These are phyloP conservation scores for Colletotrichum sp. DNA, from an alignment of 2,329 filamentous ascomycete genomes.

Conservation along the genomic window DNA sequence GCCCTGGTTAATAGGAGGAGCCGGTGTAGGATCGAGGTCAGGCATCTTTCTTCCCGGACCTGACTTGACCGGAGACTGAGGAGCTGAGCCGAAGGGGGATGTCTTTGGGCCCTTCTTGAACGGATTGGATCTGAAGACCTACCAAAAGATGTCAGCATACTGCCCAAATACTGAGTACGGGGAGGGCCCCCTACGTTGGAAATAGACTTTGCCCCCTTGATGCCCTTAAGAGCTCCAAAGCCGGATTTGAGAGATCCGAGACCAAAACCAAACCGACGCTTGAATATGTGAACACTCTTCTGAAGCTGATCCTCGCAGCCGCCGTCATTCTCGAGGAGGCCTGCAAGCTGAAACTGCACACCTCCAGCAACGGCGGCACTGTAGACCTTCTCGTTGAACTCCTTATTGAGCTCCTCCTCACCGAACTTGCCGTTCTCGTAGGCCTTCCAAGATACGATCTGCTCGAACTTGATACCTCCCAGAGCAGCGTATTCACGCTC, in stretches of 20 bases:
- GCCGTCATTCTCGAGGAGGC: fast-evolving
- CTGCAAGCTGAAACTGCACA: neutral
- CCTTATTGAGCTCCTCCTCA: neutral
- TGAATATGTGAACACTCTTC: neutral
- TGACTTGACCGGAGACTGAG: neutral
- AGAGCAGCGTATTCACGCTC: neutral
- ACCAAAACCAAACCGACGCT: neutral
- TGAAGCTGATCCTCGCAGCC: neutral
- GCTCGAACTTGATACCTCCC: neutral
- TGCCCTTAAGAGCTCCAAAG: neutral
- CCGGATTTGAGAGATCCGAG: neutral
- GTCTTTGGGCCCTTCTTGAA: neutral
- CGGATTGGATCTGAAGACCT: neutral
- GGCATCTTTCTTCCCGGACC: neutral
- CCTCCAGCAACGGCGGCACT: neutral
- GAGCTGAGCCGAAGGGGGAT: neutral
- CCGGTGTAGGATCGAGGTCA: neutral
- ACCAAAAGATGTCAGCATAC: neutral
- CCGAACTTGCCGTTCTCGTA: neutral
- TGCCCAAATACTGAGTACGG: no score
- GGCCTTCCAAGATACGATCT: neutral
- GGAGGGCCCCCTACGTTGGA: no score
- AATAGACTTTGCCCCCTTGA: neutral
- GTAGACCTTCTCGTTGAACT: neutral
- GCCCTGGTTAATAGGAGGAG: neutral